These are phyloP conservation scores for Rachicladosporium sp. DNA, from an alignment of 2,329 filamentous ascomycete species.

Conservation along the genomic window DNA sequence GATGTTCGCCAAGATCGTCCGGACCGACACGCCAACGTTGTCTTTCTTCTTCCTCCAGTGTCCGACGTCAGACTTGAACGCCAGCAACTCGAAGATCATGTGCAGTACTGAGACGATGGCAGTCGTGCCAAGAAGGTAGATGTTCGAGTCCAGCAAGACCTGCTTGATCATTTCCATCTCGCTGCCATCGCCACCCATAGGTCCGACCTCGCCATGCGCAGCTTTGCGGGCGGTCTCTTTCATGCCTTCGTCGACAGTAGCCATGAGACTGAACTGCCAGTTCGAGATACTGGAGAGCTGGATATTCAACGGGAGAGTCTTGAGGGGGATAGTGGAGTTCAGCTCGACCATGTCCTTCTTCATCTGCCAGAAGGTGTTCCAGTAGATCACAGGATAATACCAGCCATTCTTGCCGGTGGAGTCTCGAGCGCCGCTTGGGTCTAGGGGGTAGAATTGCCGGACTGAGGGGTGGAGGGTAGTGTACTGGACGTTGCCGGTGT, in stretches of 20 bases:
- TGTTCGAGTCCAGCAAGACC: slow-evolving; percentile 85
- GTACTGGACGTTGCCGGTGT: slow-evolving; percentile 59
- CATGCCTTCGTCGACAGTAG: slow-evolving; percentile 74
- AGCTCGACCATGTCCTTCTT: slow-evolving; percentile 80
- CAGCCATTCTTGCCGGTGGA: slow-evolving; percentile 75
- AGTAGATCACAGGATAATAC: slow-evolving; percentile 83
- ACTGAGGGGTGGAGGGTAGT: slow-evolving; percentile 58
- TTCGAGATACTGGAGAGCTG: slow-evolving; percentile 66
- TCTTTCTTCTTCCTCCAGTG: slow-evolving; percentile 99
- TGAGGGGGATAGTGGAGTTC: slow-evolving; percentile 86
- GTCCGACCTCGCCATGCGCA: slow-evolving; percentile 57
- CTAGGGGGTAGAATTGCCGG: slow-evolving; percentile 66
- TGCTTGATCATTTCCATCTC: slow-evolving; percentile 98
- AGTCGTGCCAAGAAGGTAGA: slow-evolving; percentile 76
- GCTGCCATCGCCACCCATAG: slow-evolving; percentile 73
- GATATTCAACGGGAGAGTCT: slow-evolving; percentile 67
- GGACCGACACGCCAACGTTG: slow-evolving; percentile 89
- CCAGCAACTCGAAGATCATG: slow-evolving; percentile 88
- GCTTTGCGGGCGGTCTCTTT: slow-evolving; percentile 72
- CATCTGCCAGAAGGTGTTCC: slow-evolving; percentile 97
- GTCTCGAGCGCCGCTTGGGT: slow-evolving; percentile 70
- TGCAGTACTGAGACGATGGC: slow-evolving; percentile 76
- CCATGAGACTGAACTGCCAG: slow-evolving; percentile 83
- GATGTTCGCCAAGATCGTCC: slow-evolving; percentile 90
- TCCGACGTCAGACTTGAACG: slow-evolving; percentile 92